Base-by-base conservation (phyloP, 129 eudicot species). In the Flaveria sonorensis region DNA sequence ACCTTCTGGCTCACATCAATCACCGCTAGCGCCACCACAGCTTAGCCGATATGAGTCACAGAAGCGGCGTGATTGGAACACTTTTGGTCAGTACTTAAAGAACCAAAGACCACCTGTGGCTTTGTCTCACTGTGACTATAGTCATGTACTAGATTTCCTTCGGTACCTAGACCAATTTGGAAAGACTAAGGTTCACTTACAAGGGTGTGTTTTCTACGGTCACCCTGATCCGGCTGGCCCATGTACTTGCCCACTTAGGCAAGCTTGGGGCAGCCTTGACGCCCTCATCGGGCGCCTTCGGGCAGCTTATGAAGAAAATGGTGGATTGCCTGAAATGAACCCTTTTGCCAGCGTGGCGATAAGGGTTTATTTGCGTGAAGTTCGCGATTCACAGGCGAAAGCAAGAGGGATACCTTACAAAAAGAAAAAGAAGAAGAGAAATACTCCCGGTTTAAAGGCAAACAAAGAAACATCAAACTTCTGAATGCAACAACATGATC, bases 211-310 rank as follows among this genome's bases (percentile, higher is more conserved):
- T 16, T 87, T 77, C 21, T 89, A 80, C 65, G 96, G 96, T 24
- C 92, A 89, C 45, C 87, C 96, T 16, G 92, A 89, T 73, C 96
- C 92, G 7, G 83, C 89, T 20, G 92, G 90, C 10, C 96, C 92
- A 0, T 89, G 96, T 73, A 83, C 92, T 52, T 89, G 96, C 67
- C 92, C 96, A 10, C 85, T 89, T 20, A 81, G 78, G 70, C 96
- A 89, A 81, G 96, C 96, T 46, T 89, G 96, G 96, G 95, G 95
- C 19, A 86, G 91, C 76, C 95, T 89, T 7, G 95, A 89, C 16
- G 95, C 89, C 13, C 92, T 88, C 73, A 88, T 88, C 15, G 92
- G 92, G 7, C 82, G 92, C 6, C 89, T 88, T 24, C 73, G 94
- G 11, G 95, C 95, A 2, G 94, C 94, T 40, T 89, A 89, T 56